Evolutionary conservation across 2,329 filamentous ascomycete genomes (phyloP), one percentile per base, ranked within the genome.

Genomic region (Emmonsiellopsis sp.): DNA sequence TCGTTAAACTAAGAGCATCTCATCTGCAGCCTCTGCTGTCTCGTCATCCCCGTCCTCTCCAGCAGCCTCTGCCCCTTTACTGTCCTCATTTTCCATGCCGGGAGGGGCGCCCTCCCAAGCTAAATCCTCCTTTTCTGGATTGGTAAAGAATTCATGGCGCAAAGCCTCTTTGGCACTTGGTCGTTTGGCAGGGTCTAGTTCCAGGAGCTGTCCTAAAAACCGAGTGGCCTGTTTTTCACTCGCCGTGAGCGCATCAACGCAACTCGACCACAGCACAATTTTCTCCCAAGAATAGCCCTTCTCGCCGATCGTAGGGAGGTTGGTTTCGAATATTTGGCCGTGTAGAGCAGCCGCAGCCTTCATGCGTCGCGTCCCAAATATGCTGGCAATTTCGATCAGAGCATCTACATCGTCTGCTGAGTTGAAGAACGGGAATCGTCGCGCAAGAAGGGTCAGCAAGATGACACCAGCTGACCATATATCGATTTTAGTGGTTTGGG

Each of bases 391-490:
- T 70, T 98, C 93, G 61, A 98, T 92, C 80, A 96, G 86, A 50
- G 93, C 93, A 66, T 98, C 93, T 47, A 98, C 87, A 63, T 98
- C 93, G 68, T 98, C 93, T n/a, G 90, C 86, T 45, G 89, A 95
- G 72, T 98, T 96, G 78, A 98, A 98, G 72, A 98, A 98, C 1
- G 93, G 93, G 63, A 98, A 98, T 3, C 93, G 84, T 54, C 87
- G 86, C 41, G 88, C 92, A 11, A 98, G 77, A 58, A 98, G 86
- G 0, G 93, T 98, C n/a, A 98, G 77, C 2, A 98, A 79, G 53
- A 98, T 95, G n/a, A 98, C 91, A 42, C 93, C 93, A 0, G 86
- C 91, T 26, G 89, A 95, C 93, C 93, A 98, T 60, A 98, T 86
- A 67, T 98, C 93, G 61, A 98, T 93, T 61, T 92, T 86, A 43